Evolutionary conservation across 2,329 filamentous ascomycete genomes (phyloP).

Genomic region (Clonostachys rhizophaga): DNA sequence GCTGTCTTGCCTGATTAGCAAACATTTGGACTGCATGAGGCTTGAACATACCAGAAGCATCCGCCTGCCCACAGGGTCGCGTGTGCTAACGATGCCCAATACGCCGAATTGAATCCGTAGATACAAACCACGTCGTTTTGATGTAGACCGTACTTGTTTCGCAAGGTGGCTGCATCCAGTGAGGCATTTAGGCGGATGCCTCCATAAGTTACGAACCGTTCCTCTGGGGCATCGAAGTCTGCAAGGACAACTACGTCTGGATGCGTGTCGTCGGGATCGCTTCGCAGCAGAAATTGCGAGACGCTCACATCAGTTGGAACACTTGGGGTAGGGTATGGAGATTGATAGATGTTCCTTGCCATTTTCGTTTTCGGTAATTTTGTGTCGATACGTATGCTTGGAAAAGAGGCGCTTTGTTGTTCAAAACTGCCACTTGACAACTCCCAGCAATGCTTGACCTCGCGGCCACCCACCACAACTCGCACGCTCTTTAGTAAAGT

Average conservation of each 20-base stretch:
- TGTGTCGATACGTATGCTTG: too few species aligned
- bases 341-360: constrained; percentile 1
- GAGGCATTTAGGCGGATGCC: constrained; percentile 8
- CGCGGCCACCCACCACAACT: too few species aligned
- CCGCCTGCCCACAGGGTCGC: constrained; percentile 12
- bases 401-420: too few species aligned
- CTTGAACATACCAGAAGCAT: constrained; percentile 8
- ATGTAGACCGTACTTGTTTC: not conserved
- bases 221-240: constrained; percentile 11
- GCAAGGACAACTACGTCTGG: constrained; percentile 9
- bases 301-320: constrained; percentile 12
- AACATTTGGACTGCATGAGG: not conserved
- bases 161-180: constrained; percentile 7
- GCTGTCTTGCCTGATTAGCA: constrained; percentile 2
- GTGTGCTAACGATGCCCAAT: constrained; percentile 12
- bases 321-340: constrained; percentile 8
- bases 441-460: too few species aligned
- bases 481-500: too few species aligned
- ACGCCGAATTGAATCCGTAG: constrained; percentile 10
- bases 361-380: too few species aligned
- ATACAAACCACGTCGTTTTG: constrained; percentile 13
- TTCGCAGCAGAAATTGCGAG: constrained; percentile 13
- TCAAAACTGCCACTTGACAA: too few species aligned
- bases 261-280: constrained; percentile 14
- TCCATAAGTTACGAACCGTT: constrained; percentile 7